Evolutionary conservation across 83 land plant genomes (phyloP).

Genomic region (Picea engelmannii): DNA sequence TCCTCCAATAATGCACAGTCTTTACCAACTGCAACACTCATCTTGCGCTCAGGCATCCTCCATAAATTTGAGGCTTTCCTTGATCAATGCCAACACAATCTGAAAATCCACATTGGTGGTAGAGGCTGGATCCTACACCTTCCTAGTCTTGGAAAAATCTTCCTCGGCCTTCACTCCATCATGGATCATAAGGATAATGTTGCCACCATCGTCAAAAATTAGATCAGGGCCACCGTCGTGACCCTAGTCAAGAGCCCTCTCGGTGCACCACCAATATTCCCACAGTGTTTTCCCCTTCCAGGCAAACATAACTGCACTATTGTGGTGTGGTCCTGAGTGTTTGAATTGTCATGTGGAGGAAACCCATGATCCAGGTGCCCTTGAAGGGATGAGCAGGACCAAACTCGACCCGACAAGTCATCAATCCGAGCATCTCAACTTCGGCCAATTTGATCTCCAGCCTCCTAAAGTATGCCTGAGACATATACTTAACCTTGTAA

Average conservation of each 20-base stretch:
- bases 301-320: constrained; percentile 78
- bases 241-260: constrained; percentile 58
- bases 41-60: no score
- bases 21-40: no score
- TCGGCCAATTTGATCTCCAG: constrained; percentile 69
- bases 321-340: constrained; percentile 60
- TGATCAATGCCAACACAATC: no score
- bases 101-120: no score
- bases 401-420: constrained; percentile 66
- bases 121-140: constrained; percentile 69
- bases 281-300: constrained; percentile 60
- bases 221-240: constrained; percentile 58
- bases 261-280: constrained; percentile 68
- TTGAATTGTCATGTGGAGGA: constrained; percentile 78
- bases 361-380: constrained; percentile 66
- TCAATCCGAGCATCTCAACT: constrained; percentile 73
- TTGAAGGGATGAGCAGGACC: constrained; percentile 72
- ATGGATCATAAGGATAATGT: constrained; percentile 82
- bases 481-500: no score
- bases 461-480: constrained; percentile 35
- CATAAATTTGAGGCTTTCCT: no score
- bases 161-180: constrained; percentile 93
- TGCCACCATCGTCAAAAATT: constrained; percentile 76
- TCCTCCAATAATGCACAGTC: constrained; percentile 83
- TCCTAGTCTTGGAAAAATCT: constrained; percentile 69